Base-by-base conservation (phyloP, 352 stramenopile species). In the Phytophthora podocarpi region DNA sequence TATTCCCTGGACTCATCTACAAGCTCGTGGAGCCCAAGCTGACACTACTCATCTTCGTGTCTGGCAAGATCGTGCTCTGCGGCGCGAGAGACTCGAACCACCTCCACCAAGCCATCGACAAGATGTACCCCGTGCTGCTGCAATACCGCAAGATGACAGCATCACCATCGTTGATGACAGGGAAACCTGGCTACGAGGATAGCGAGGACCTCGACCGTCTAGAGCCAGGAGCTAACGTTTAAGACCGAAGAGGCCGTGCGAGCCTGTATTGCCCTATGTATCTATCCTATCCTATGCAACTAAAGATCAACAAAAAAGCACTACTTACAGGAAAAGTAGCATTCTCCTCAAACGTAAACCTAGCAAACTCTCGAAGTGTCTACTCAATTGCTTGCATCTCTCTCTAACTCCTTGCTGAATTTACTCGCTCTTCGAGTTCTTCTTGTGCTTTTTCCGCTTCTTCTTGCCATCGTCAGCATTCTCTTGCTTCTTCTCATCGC, bases 1-100 rank as follows among this genome's bases (percentile, higher is more conserved):
- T 99, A 9, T 99, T 99, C 72, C 97, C 97, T 11, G 98, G 98
- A 20, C 83, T 99, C 23, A 99, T 99, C 62, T 99, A 99, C 85
- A 93, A 98, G 47, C 87, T 99, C 54, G 83, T 98, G 3, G 86
- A 97, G 69, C 97, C 97, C 23, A 98, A 99, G 71, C 79, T 99
- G 20, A 98, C 98, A 32, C 78, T 99, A 27, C 72, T 99, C 24
- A 98, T 99, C 53, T 99, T 99, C 74, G 97, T 99, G 4, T 98
- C 90, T 32, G 98, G 98, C 32, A 99, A 99, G 64, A 91, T 99
- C 45, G 97, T 99, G 18, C 97, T 99, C 13, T 99, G 99, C 68
- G 97, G 80, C 0, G 99, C n/a, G 93, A 72, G 75, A 60, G 77
- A 88, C 55, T 82, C 74, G 41, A 69, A 64, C 42, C 78, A 86